Evolutionary conservation across 2,329 filamentous ascomycete species (phyloP), one percentile per base, ranked within the genome.

Genomic region (Colletotrichum lindemuthianum): DNA sequence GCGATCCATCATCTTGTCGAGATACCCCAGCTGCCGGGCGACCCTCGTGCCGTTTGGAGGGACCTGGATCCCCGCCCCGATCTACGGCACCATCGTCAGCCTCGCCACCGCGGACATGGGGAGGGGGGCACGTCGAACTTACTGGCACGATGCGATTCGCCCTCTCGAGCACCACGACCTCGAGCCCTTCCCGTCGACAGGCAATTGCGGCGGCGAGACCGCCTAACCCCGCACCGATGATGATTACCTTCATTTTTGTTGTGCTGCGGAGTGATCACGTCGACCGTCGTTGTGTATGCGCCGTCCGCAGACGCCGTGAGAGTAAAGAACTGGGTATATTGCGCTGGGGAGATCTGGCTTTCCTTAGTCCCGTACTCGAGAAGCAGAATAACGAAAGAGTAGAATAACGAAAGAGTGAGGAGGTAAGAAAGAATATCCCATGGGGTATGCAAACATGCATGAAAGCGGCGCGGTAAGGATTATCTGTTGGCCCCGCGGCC

Each of bases 81-180:
- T 66, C 63, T 66, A 16, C 3, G 9, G 1, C 13, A 3, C 37
- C 13, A 24, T 24, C 24, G 37, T 40, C 37, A 40, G 37, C 37
- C 37, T 16, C 24, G 24, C 24, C 24, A 24, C 24, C 24, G 24
- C 24, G 24, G 24, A 4, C 24, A 24, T n/a, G n/a, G n/a, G n/a
- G n/a, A n/a, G n/a, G n/a, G n/a, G n/a, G n/a, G n/a, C n/a, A n/a
- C n/a, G n/a, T n/a, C n/a, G n/a, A n/a, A 43, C 63, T 41, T 15
- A 64, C 63, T 15, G 59, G 54, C 16, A 59, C 44, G 43, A 64
- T 49, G 1, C 60, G 39, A 15, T 33, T 58, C 32, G 60, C 63
- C 24, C 59, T 52, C 41, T 66, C 63, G n/a, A 66, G 63, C n/a
- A 66, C 63, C 7, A 59, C 59, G n/a, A 64, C 63, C 11, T 66